Conservation (phyloP, 2,329 filamentous ascomycete species). For the Cercospora zeae-maydis region DNA sequence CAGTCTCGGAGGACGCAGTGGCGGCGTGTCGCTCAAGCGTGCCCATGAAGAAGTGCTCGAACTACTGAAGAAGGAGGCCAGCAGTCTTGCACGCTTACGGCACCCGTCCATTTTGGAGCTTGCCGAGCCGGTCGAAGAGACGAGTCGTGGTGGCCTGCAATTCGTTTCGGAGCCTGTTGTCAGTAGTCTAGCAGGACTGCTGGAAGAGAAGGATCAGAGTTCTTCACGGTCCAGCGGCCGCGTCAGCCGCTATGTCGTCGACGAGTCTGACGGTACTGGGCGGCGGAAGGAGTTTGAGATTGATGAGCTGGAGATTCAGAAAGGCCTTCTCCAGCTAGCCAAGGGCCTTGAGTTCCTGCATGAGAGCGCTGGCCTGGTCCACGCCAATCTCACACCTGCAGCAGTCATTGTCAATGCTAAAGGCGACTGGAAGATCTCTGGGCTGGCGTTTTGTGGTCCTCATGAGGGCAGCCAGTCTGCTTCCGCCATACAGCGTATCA, state of each 20-base stretch:
- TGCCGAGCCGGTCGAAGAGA: constrained; percentile 93
- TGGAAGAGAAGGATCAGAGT: constrained; percentile 86
- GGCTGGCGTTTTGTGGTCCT: constrained; percentile 83
- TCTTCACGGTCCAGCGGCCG: constrained; percentile 61
- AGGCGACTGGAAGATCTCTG: constrained; percentile 98
- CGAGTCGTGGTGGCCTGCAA: constrained; percentile 82
- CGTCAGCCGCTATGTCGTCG: constrained; percentile 74
- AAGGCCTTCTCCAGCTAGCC: constrained; percentile 85
- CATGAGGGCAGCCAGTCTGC: constrained; percentile 63
- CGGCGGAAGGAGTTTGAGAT: constrained; percentile 78
- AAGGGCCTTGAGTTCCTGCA: constrained; percentile 94
- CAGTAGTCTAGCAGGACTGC: constrained; percentile 74
- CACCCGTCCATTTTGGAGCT: constrained; percentile 92
- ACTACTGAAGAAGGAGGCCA: constrained; percentile 84
- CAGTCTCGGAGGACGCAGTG: constrained; percentile 54
- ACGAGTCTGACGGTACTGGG: constrained; percentile 70
- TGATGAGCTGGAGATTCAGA: constrained; percentile 96
- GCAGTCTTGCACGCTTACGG: constrained; percentile 78
- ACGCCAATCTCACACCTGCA: constrained; percentile 91
- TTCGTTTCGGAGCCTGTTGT: constrained; percentile 93
- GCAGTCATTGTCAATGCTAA: constrained; percentile 93
- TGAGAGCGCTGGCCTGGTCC: constrained; percentile 88
- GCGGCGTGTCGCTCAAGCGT: constrained; percentile 69
- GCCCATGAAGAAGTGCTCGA: constrained; percentile 87
- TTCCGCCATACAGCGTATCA: constrained; percentile 74